phyloP scores from a whole-genome alignment of 192 early-diverging fungal species.

The Chytriomyces hyalinus region DNA sequence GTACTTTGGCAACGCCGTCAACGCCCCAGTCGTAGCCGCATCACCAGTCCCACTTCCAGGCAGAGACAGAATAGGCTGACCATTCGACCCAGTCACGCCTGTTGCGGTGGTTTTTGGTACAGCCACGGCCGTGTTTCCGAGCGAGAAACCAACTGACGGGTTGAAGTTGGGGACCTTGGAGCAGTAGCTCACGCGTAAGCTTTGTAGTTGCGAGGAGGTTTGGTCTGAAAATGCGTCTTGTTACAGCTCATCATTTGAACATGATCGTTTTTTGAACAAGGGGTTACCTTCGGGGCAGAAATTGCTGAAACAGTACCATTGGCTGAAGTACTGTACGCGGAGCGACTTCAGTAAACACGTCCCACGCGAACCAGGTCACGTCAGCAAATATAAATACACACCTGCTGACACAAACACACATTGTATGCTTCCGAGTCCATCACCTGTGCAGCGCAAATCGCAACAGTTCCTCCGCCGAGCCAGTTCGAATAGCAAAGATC shows the following conservation, averaged over 20 bases:
- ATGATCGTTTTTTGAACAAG: no score
- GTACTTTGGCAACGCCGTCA: not conserved
- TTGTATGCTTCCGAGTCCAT: not conserved
- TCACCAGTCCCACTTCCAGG: not conserved
- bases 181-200: not conserved
- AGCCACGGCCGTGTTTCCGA: not conserved
- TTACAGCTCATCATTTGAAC: no score
- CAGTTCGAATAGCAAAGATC: conserved; percentile 1
- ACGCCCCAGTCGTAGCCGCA: not conserved
- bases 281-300: not conserved
- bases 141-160: not conserved
- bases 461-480: conserved; percentile 1
- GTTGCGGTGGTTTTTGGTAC: not conserved
- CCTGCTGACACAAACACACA: not conserved
- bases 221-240: not conserved
- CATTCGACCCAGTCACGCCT: not conserved
- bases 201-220: not conserved
- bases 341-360: not conserved
- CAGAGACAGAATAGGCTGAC: not conserved
- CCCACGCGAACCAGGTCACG: not conserved
- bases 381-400: not conserved
- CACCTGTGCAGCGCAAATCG: not conserved
- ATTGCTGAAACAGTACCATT: not conserved
- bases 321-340: not conserved
- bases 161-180: not conserved